Conservation (phyloP, 495 filamentous ascomycete genomes). For the Mytilinidion resinicola region DNA sequence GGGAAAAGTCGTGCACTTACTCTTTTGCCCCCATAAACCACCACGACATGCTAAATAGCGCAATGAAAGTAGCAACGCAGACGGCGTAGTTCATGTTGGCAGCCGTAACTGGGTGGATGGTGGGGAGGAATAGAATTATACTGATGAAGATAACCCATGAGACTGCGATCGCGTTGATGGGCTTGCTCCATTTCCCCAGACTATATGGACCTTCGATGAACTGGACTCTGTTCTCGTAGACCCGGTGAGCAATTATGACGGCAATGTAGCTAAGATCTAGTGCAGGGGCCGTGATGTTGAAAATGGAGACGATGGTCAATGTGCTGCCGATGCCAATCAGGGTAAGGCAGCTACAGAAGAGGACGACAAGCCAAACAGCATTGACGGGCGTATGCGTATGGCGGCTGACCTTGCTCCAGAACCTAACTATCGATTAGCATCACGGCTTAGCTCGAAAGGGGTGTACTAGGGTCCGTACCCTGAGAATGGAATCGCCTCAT, state of each 20-base stretch:
- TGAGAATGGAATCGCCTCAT: slow-evolving; percentile 64
- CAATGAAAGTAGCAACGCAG: slow-evolving; percentile 58
- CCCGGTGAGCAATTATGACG: slow-evolving; percentile 58
- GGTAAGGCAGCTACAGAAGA: slow-evolving; percentile 54
- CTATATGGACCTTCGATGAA: slow-evolving; percentile 62
- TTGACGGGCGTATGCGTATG: slow-evolving; percentile 60
- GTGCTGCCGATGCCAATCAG: slow-evolving; percentile 63
- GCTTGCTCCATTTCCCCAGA: slow-evolving; percentile 53
- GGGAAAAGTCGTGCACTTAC: slow-evolving; percentile 36
- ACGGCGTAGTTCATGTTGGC: slow-evolving; percentile 70
- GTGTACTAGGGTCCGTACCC: slow-evolving; percentile 34
- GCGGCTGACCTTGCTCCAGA: slow-evolving; percentile 53
- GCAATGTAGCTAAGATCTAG: slow-evolving; percentile 63
- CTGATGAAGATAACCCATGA: slow-evolving; percentile 64
- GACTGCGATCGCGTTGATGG: slow-evolving; percentile 55
- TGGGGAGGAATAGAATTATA: slow-evolving; percentile 61
- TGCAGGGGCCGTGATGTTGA: slow-evolving; percentile 64
- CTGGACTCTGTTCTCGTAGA: slow-evolving; percentile 51
- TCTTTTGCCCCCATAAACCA: slow-evolving; percentile 57
- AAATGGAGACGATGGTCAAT: slow-evolving; percentile 63
- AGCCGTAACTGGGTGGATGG: slow-evolving; percentile 52
- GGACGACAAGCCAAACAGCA: slow-evolving; percentile 65
- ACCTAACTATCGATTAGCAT: slow-evolving; percentile 30
- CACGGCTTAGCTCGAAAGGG: background rate
- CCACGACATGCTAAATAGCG: slow-evolving; percentile 55